Conservation (phyloP, 139 green algal species). For the Edaphochlamys debaryana region DNA sequence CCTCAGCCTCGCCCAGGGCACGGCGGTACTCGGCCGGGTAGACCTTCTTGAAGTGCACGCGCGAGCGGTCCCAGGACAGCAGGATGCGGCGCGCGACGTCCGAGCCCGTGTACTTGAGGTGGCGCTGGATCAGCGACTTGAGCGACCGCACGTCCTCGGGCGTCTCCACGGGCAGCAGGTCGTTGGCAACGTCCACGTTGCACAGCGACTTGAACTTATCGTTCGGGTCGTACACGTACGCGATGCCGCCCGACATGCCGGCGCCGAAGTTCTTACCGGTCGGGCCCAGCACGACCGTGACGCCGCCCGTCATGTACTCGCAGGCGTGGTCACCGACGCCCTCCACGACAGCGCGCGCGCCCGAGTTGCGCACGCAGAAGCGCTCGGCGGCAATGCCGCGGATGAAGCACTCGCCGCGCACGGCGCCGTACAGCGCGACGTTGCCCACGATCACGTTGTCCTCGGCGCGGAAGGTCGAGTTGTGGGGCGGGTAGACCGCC, state of each 20-base stretch:
- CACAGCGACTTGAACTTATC: conserved; percentile 64
- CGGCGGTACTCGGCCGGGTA: conserved; percentile 79
- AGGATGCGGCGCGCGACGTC: conserved; percentile 74
- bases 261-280: conserved; percentile 96
- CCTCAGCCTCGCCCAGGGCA: conserved; percentile 71
- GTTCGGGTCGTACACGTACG: conserved; percentile 91
- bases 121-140: conserved; percentile 83
- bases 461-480: conserved; percentile 72
- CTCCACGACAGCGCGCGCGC: conserved; percentile 92
- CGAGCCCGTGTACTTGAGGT: conserved; percentile 85
- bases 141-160: conserved; percentile 57
- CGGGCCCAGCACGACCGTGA: conserved; percentile 86
- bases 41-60: conserved; percentile 81
- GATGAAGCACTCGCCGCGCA: conserved; percentile 91
- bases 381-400: conserved; percentile 90
- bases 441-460: conserved; percentile 94
- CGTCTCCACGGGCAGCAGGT: conserved; percentile 80
- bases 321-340: conserved; percentile 93
- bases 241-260: conserved; percentile 92
- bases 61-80: conserved; percentile 72
- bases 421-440: conserved; percentile 94
- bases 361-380: conserved; percentile 90
- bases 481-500: conserved; percentile 79
- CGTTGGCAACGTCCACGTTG: conserved; percentile 67
- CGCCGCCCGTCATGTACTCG: conserved; percentile 98